A percentile compares a stretch with the other conserved stretches of the same genome.
phyloP scores from a whole-genome alignment of 2,329 filamentous ascomycete species.

The Neofusicoccum laricinum region DNA sequence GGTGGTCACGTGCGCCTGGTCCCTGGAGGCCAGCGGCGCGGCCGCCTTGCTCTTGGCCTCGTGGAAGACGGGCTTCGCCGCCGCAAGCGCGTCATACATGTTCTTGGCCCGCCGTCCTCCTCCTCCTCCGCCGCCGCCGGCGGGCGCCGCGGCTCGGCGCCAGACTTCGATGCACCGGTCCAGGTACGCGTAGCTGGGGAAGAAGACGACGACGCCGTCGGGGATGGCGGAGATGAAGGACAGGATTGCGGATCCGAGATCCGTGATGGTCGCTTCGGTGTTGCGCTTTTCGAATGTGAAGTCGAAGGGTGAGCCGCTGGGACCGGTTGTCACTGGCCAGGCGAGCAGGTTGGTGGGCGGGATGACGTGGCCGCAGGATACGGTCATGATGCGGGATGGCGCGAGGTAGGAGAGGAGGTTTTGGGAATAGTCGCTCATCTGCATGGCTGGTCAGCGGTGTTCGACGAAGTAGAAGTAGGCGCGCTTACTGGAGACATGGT shows the following conservation, averaged over 20 bases:
- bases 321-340: constrained; percentile 60
- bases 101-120: constrained; percentile 31
- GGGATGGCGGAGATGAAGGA: constrained; percentile 72
- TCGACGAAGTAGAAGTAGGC: background rate
- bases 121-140: no score
- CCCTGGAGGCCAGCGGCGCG: no score
- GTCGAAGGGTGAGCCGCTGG: constrained; percentile 62
- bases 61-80: constrained; percentile 54
- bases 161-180: constrained; percentile 59
- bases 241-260: constrained; percentile 71
- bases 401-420: constrained; percentile 79
- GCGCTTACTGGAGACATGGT: constrained; percentile 81
- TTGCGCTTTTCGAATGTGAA: constrained; percentile 82
- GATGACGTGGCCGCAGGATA: constrained; percentile 94
- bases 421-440: constrained; percentile 81
- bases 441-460: background rate
- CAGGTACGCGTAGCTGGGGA: constrained; percentile 91
- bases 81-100: constrained; percentile 58
- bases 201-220: constrained; percentile 91
- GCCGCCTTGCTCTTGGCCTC: constrained; percentile 27
- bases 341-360: constrained; percentile 77
- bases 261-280: constrained; percentile 64
- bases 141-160: constrained; percentile 28
- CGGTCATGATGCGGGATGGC: constrained; percentile 64
- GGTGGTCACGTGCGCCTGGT: constrained; percentile 30